Conservation (phyloP, 2,329 filamentous ascomycete species). For the Colletotrichum viniferum region DNA sequence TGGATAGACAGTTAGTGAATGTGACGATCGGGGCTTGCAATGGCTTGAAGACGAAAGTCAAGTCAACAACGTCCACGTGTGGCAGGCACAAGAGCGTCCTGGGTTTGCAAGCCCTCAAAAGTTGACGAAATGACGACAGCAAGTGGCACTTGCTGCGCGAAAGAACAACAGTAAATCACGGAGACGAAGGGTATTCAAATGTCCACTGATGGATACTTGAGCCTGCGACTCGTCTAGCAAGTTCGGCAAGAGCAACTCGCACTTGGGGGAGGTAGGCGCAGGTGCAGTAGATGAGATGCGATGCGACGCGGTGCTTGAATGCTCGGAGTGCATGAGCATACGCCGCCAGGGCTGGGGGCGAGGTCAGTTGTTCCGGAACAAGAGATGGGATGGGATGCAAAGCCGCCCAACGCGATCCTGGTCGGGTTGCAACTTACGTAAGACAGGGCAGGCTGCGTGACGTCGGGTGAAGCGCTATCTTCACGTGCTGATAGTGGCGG, state of each 20-base stretch:
- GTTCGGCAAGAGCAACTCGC: constrained; percentile 7
- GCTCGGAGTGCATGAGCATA: neutral
- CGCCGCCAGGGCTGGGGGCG: neutral
- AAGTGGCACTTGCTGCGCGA: constrained; percentile 9
- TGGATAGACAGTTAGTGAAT: constrained; percentile 4
- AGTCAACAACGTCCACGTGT: constrained; percentile 7
- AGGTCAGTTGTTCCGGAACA: neutral
- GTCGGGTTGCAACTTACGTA: constrained; percentile 11
- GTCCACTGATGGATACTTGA: constrained; percentile 2
- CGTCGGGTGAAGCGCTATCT: neutral
- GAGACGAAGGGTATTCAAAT: constrained; percentile 4
- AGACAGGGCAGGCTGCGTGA: neutral
- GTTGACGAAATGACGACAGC: constrained; percentile 2
- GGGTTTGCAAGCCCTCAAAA: neutral
- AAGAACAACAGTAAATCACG: constrained; percentile 2
- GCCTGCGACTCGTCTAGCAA: constrained; percentile 2
- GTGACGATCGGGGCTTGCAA: neutral
- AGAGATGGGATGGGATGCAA: neutral
- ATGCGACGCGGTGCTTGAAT: neutral
- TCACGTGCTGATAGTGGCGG: constrained; percentile 13
- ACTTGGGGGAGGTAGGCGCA: constrained; percentile 1
- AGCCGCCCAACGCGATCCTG: constrained; percentile 1
- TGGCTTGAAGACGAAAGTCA: neutral
- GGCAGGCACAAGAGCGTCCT: neutral
- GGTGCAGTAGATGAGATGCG: neutral